A percentile compares a stretch with the other conserved stretches of the same genome.
Evolutionary conservation across 306 rosid species (phyloP).

Genomic region (Glycine soja): DNA sequence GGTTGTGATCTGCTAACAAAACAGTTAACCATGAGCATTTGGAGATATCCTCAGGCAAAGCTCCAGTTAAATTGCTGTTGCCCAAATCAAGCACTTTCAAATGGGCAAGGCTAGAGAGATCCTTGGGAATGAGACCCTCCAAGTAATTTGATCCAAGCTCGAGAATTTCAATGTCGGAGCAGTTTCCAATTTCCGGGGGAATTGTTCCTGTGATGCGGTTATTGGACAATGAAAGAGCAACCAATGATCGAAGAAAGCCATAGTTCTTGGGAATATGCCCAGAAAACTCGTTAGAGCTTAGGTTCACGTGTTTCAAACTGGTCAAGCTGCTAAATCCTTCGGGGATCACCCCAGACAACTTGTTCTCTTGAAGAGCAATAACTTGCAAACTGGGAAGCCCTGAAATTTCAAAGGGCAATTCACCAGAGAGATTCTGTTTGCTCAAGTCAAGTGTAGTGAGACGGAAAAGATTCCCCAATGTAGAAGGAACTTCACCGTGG

Average conservation of each 20-base stretch:
- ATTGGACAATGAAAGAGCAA: neutral
- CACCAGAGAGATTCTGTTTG: slow-evolving; percentile 27
- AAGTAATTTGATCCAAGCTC: slow-evolving; percentile 25
- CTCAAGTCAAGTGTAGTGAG: slow-evolving; percentile 26
- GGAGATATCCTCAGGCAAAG: neutral
- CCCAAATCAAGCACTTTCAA: slow-evolving; percentile 24
- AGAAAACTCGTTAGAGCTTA: slow-evolving; percentile 11
- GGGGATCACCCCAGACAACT: slow-evolving; percentile 9
- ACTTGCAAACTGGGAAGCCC: slow-evolving; percentile 18
- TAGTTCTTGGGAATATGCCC: slow-evolving; percentile 16
- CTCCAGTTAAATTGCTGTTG: neutral
- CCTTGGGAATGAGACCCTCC: neutral
- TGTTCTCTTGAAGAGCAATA: slow-evolving; percentile 25
- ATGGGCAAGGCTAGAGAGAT: slow-evolving; percentile 16
- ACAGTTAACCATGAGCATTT: neutral
- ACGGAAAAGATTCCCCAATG: neutral
- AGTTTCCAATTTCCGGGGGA: slow-evolving; percentile 10
- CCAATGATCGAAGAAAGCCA: slow-evolving; percentile 16
- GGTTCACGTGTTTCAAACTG: slow-evolving; percentile 15
- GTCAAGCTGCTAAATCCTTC: slow-evolving; percentile 26
- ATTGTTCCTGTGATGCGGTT: slow-evolving; percentile 5
- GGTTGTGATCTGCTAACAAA: slow-evolving; percentile 18
- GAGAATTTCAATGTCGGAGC: slow-evolving; percentile 9
- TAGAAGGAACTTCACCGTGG: slow-evolving; percentile 1
- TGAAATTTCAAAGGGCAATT: slow-evolving; percentile 18